phyloP scores from a whole-genome alignment of 768 basidiomycete genomes.

The Solioccasus polychromus region DNA sequence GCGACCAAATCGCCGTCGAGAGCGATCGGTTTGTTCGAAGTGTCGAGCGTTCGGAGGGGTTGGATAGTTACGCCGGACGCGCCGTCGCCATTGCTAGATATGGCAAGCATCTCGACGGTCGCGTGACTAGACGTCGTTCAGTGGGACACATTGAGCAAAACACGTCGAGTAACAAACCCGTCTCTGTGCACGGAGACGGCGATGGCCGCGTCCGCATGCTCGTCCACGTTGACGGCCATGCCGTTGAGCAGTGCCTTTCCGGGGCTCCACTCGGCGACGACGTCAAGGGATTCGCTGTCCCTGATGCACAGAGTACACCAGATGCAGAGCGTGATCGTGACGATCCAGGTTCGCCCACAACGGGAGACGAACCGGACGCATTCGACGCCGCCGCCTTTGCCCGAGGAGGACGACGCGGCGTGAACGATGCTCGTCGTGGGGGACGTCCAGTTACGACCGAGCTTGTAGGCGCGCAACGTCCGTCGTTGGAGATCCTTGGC shows the following conservation, averaged over 20 bases:
- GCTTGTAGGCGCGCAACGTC: slow-evolving; percentile 42
- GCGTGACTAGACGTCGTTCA: slow-evolving; percentile 17
- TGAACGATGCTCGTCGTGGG: slow-evolving; percentile 12
- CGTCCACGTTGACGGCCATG: slow-evolving; percentile 48
- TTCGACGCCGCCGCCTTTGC: slow-evolving; percentile 44
- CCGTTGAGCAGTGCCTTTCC: slow-evolving; percentile 52
- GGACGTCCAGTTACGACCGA: slow-evolving; percentile 52
- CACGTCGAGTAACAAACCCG: slow-evolving; percentile 38
- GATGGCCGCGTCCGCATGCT: slow-evolving; percentile 42
- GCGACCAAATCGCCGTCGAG: slow-evolving; percentile 53
- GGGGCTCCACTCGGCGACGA: slow-evolving; percentile 50
- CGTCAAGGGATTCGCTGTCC: slow-evolving; percentile 35
- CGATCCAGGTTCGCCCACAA: slow-evolving; percentile 40
- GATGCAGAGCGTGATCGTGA: slow-evolving; percentile 56
- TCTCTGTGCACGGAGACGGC: slow-evolving; percentile 49
- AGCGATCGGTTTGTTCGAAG: slow-evolving; percentile 44
- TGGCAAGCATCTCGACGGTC: slow-evolving; percentile 30
- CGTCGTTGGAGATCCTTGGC: slow-evolving; percentile 43
- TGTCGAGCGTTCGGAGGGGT: slow-evolving; percentile 34
- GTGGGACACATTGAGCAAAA: slow-evolving; percentile 3
- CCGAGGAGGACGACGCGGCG: slow-evolving; percentile 19
- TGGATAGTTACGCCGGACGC: slow-evolving; percentile 25
- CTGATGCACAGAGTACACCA: slow-evolving; percentile 61
- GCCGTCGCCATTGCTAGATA: slow-evolving; percentile 9
- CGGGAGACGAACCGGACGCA: slow-evolving; percentile 54